Conservation (phyloP, 2,329 filamentous ascomycete genomes). For the Domatiomyces catenatus region DNA sequence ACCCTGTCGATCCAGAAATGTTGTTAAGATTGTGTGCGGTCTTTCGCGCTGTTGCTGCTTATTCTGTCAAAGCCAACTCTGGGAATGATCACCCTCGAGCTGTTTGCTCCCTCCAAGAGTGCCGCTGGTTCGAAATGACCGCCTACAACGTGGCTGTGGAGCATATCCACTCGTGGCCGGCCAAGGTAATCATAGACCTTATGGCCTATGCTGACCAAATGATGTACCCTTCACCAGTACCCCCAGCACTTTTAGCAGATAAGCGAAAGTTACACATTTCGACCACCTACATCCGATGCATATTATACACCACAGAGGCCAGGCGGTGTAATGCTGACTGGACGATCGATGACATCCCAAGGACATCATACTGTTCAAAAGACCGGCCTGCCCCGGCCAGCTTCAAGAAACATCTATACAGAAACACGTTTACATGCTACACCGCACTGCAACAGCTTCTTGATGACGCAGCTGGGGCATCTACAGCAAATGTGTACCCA, state of each 20-base stretch:
- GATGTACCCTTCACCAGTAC: background rate
- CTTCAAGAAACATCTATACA: constrained; percentile 5
- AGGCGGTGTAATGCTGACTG: constrained; percentile 3
- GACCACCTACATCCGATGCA: constrained; percentile 8
- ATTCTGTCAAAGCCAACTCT: background rate
- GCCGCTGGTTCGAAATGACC: constrained; percentile 12
- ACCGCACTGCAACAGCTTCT: background rate
- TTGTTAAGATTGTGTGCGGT: constrained; percentile 10
- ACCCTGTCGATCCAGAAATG: constrained; percentile 11
- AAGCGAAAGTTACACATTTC: constrained; percentile 3
- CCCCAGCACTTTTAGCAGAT: background rate
- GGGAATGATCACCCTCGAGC: background rate
- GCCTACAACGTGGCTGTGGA: constrained; percentile 8
- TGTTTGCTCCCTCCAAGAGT: constrained; percentile 3
- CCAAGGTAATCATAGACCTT: constrained; percentile 11
- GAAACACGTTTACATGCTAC: constrained; percentile 9
- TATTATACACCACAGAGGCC: constrained; percentile 10
- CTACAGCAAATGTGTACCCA: background rate
- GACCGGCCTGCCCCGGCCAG: background rate
- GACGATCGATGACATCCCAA: constrained; percentile 12
- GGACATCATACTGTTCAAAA: constrained; percentile 6
- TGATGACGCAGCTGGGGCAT: background rate
- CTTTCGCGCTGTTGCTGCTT: constrained; percentile 6
- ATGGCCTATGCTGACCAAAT: constrained; percentile 10
- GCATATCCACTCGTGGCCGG: constrained; percentile 9